Conservation (phyloP, 495 filamentous ascomycete genomes). For the Aspergillus incahuasiensis region DNA sequence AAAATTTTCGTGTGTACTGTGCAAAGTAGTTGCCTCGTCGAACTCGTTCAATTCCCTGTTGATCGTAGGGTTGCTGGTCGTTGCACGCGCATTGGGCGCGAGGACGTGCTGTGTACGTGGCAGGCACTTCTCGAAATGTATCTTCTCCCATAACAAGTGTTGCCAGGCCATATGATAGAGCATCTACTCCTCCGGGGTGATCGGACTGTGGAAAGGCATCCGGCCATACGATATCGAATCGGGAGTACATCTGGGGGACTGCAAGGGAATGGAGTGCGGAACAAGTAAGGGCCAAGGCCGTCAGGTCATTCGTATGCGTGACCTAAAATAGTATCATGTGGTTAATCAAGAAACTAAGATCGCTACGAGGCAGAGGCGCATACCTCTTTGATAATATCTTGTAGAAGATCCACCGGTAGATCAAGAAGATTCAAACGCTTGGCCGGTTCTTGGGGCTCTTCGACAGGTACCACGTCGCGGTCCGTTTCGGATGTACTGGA, state of each 20-base stretch:
- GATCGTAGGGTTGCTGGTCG: slow-evolving; percentile 8
- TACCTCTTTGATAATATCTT: slow-evolving; percentile 87
- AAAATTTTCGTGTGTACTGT: slow-evolving; percentile 82
- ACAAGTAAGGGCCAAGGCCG: slow-evolving; percentile 75
- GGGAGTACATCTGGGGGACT: slow-evolving; percentile 82
- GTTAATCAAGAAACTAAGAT: background rate
- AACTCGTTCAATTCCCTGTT: slow-evolving; percentile 10
- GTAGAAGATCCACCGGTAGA: slow-evolving; percentile 81
- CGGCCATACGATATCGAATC: slow-evolving; percentile 95
- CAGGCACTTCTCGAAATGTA: slow-evolving; percentile 51
- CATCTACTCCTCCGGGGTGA: slow-evolving; percentile 75
- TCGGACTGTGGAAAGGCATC: slow-evolving; percentile 60
- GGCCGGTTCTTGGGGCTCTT: slow-evolving; percentile 2
- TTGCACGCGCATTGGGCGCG: slow-evolving; percentile 39
- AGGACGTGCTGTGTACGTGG: slow-evolving; percentile 1
- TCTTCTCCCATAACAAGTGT: slow-evolving; percentile 79
- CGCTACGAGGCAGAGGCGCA: slow-evolving; percentile 6
- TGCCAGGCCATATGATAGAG: slow-evolving; percentile 83
- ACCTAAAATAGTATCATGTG: slow-evolving; percentile 49
- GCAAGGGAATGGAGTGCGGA: slow-evolving; percentile 78
- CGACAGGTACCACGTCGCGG: background rate
- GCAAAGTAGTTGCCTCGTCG: slow-evolving; percentile 76
- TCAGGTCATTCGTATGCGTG: slow-evolving; percentile 82
- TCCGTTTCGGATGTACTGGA: background rate
- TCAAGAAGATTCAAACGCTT: slow-evolving; percentile 61